These are phyloP conservation scores for Mortierella claussenii DNA, from an alignment of 192 early-diverging fungal species.

Conservation along the genomic window DNA sequence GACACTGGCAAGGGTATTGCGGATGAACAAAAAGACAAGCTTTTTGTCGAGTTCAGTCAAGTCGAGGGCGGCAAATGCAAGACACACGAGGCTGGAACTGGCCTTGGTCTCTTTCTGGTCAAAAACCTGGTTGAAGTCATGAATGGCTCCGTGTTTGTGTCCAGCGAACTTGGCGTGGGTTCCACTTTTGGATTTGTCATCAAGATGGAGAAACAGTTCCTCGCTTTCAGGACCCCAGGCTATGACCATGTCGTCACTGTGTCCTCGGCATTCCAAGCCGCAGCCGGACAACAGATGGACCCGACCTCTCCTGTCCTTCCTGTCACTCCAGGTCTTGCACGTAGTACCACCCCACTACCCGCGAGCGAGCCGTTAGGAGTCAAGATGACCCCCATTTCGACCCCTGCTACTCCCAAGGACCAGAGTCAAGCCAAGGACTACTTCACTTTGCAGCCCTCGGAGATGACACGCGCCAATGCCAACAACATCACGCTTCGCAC, in stretches of 20 bases:
- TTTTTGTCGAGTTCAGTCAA: slow-evolving; percentile 49
- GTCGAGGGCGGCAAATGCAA: slow-evolving; percentile 52
- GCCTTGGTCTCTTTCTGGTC: slow-evolving; percentile 44
- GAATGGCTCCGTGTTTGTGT: slow-evolving; percentile 43
- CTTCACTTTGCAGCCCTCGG: slow-evolving; percentile 35
- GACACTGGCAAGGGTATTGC: slow-evolving; percentile 49
- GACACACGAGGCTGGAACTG: slow-evolving; percentile 46
- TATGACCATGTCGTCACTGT: slow-evolving; percentile 52
- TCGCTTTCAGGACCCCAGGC: slow-evolving; percentile 46
- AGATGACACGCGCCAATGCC: slow-evolving; percentile 50
- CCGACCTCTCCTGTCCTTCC: slow-evolving; percentile 33
- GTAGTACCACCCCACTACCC: slow-evolving; percentile 33
- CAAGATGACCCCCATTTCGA: slow-evolving; percentile 10
- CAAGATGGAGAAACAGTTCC: slow-evolving; percentile 54
- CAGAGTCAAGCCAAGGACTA: slow-evolving; percentile 34
- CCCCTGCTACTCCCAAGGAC: slow-evolving; percentile 19
- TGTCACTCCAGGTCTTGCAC: slow-evolving; percentile 43
- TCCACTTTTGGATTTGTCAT: slow-evolving; percentile 50
- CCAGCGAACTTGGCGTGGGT: slow-evolving; percentile 42
- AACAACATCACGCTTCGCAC: slow-evolving; percentile 51
- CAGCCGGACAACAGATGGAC: slow-evolving; percentile 5
- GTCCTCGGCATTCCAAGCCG: slow-evolving; percentile 36
- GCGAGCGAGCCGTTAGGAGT: background rate
- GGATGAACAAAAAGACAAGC: slow-evolving; percentile 51
- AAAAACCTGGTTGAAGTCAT: slow-evolving; percentile 51